These are phyloP conservation scores for Carex kokanica DNA, from an alignment of 176 grass and related monocot species.

Conservation along the genomic window DNA sequence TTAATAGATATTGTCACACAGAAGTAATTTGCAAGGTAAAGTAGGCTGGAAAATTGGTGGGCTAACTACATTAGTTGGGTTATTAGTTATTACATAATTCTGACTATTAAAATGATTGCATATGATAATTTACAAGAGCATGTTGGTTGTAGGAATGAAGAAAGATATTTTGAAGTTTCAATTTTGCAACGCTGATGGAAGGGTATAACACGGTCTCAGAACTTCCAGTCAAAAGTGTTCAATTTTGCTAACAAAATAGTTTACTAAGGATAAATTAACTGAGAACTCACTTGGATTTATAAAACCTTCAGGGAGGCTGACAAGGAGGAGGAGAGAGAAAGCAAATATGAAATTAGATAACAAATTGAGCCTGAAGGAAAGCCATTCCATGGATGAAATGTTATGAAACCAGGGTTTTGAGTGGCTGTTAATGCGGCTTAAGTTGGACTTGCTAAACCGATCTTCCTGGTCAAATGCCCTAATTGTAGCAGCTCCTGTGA, in stretches of 20 bases:
- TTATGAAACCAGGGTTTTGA: constrained; percentile 92
- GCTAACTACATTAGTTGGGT: neutral
- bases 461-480: constrained; percentile 82
- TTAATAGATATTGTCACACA: neutral
- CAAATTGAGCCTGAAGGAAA: constrained; percentile 87
- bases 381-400: constrained; percentile 75
- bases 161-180: neutral
- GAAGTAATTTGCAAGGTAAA: neutral
- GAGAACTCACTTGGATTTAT: constrained; percentile 90
- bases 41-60: neutral
- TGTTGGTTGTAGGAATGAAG: neutral
- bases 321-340: constrained; percentile 77
- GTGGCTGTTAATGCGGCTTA: constrained; percentile 63
- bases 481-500: constrained; percentile 78
- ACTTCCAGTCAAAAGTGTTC: neutral
- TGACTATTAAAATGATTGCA: neutral
- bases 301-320: constrained; percentile 95
- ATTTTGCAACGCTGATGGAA: neutral
- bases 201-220: neutral
- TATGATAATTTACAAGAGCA: neutral
- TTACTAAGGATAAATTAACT: constrained; percentile 10
- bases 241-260: neutral
- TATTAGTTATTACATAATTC: neutral
- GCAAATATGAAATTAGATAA: constrained; percentile 90
- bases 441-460: constrained; percentile 77